phyloP scores from a whole-genome alignment of 768 basidiomycete genomes.

The Suillus luteus region DNA sequence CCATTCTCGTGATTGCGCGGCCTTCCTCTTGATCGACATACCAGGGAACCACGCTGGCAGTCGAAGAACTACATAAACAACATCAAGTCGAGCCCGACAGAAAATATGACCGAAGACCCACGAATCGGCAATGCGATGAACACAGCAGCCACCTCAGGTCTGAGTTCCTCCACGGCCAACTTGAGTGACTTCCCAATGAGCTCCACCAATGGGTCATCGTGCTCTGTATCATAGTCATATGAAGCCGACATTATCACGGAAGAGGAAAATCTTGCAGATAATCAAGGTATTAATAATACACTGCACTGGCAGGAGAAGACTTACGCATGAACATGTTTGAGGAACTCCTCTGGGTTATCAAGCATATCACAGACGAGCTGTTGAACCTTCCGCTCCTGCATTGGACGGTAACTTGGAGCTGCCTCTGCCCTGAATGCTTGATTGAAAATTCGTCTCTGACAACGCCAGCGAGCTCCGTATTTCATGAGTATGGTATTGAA shows the following conservation, averaged over 20 bases:
- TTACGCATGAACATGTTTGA: constrained; percentile 1
- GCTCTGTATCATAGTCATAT: constrained; percentile 35
- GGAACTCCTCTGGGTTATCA: constrained; percentile 24
- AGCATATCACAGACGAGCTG: constrained; percentile 33
- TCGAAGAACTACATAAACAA: constrained; percentile 23
- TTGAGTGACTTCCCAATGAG: constrained; percentile 30
- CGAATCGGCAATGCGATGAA: constrained; percentile 20
- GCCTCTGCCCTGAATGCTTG: constrained; percentile 35
- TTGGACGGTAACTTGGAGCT: constrained; percentile 27
- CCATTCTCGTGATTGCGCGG: constrained; percentile 22
- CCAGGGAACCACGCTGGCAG: constrained; percentile 34
- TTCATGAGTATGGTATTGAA: constrained; percentile 35
- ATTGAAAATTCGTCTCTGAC: constrained; percentile 37
- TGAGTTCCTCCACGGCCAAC: constrained; percentile 22
- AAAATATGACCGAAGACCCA: constrained; percentile 6
- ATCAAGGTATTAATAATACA: constrained; percentile 1
- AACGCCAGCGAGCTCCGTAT: constrained; percentile 42
- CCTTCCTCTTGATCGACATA: constrained; percentile 29
- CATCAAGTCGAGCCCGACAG: not conserved
- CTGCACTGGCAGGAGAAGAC: not conserved
- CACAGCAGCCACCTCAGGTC: constrained; percentile 26
- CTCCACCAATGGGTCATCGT: constrained; percentile 31
- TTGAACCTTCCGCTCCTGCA: constrained; percentile 35
- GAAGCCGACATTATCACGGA: constrained; percentile 32
- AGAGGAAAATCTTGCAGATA: constrained; percentile 25